These are phyloP conservation scores for Protomyces pachydermus DNA, from an alignment of 1,139 yeast species.

Conservation along the genomic window DNA sequence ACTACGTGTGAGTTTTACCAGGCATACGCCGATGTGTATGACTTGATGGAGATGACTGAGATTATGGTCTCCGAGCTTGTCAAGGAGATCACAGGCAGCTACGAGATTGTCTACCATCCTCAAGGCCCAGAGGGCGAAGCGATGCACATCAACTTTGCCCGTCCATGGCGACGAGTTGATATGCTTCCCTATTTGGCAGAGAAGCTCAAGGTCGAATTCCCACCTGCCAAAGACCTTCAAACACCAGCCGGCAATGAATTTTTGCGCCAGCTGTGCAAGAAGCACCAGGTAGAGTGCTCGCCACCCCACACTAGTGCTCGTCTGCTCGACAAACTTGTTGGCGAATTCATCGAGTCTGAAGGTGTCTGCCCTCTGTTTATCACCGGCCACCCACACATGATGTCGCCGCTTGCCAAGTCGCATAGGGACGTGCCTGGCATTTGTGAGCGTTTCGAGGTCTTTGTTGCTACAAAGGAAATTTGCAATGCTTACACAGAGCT, in stretches of 20 bases:
- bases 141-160: constrained; percentile 73
- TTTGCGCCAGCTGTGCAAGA: constrained; percentile 71
- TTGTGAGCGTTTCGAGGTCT: constrained; percentile 97
- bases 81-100: constrained; percentile 85
- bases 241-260: constrained; percentile 89
- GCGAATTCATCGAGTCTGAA: constrained; percentile 79
- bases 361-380: constrained; percentile 96
- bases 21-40: constrained; percentile 90
- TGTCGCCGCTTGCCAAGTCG: constrained; percentile 98
- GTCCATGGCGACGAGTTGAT: constrained; percentile 98
- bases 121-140: constrained; percentile 77
- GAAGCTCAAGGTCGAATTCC: constrained; percentile 80
- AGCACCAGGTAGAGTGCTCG: constrained; percentile 81
- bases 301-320: constrained; percentile 98
- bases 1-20: constrained; percentile 96
- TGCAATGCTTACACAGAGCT: constrained; percentile 98
- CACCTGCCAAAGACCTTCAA: constrained; percentile 91
- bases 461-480: constrained; percentile 96
- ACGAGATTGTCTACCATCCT: constrained; percentile 76
- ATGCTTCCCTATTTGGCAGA: constrained; percentile 96
- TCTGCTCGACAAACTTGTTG: constrained; percentile 96
- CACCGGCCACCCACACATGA: constrained; percentile 98
- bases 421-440: constrained; percentile 87
- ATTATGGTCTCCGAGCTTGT: constrained; percentile 94
- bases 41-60: constrained; percentile 96